Conservation (phyloP, 768 basidiomycete genomes). For the Chlorophyllum brunneum region DNA sequence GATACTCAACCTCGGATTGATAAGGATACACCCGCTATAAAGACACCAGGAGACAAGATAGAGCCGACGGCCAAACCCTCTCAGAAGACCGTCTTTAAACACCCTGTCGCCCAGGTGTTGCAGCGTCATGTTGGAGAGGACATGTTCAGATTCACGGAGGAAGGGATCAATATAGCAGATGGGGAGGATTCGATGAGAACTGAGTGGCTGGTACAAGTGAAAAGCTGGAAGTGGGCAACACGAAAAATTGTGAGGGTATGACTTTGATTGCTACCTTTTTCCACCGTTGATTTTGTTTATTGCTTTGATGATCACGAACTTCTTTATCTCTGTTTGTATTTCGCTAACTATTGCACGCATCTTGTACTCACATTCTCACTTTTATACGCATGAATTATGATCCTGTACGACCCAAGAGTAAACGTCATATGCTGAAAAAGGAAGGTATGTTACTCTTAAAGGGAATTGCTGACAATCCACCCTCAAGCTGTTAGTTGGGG, state of each 20-base stretch:
- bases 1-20: too few relatives aligned
- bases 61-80: constrained; percentile 12
- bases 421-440: too few relatives aligned
- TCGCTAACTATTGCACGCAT: constrained; percentile 1
- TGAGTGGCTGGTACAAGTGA: constrained; percentile 39
- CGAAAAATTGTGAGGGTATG: constrained; percentile 11
- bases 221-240: constrained; percentile 37
- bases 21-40: neutral
- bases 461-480: too few relatives aligned
- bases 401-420: too few relatives aligned
- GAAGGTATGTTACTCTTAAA: too few relatives aligned
- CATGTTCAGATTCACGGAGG: constrained; percentile 35
- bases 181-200: constrained; percentile 23
- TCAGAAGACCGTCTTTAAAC: constrained; percentile 16
- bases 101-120: constrained; percentile 30
- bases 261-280: neutral
- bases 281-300: neutral
- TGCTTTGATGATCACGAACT: neutral
- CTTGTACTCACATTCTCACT: constrained; percentile 1
- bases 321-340: constrained; percentile 4
- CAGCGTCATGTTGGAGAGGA: constrained; percentile 30
- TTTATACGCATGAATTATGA: neutral
- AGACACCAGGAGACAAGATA: constrained; percentile 10
- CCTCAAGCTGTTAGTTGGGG: too few relatives aligned
- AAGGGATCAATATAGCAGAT: constrained; percentile 27